These are phyloP conservation scores for Goffeauzyma gilvescens DNA, from an alignment of 768 basidiomycete genomes.

Conservation along the genomic window DNA sequence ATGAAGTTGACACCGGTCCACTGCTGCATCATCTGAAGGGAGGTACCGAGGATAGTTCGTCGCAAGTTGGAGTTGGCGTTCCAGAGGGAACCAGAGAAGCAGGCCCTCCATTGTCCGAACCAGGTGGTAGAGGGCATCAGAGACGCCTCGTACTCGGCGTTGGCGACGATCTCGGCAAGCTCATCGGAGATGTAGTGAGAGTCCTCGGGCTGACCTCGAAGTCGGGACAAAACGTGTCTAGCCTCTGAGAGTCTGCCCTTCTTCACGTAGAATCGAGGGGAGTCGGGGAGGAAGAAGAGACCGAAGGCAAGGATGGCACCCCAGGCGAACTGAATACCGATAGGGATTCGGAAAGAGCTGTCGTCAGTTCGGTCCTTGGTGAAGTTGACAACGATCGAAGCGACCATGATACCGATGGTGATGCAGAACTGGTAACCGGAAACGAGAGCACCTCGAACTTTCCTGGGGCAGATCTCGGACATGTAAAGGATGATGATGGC, in stretches of 20 bases:
- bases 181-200: constrained; percentile 29
- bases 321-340: constrained; percentile 16
- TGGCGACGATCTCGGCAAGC: constrained; percentile 32
- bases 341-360: constrained; percentile 31
- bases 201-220: constrained; percentile 29
- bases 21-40: constrained; percentile 31
- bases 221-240: constrained; percentile 17
- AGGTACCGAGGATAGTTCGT: constrained; percentile 29
- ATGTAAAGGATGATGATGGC: constrained; percentile 32
- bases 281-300: constrained; percentile 32
- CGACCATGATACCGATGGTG: constrained; percentile 32
- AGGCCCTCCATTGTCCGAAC: constrained; percentile 25
- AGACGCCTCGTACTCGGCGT: constrained; percentile 30
- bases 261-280: constrained; percentile 34
- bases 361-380: constrained; percentile 27
- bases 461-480: constrained; percentile 32
- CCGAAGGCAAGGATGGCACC: constrained; percentile 24
- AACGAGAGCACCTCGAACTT: constrained; percentile 33
- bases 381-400: constrained; percentile 30
- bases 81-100: constrained; percentile 27
- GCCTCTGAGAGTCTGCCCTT: constrained; percentile 27
- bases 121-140: constrained; percentile 23
- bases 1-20: constrained; percentile 28
- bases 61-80: constrained; percentile 29
- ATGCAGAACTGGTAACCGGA: constrained; percentile 33